Base-by-base conservation (phyloP, 1,284 basidiomycete genomes). In the Nidula niveotomentosa region DNA sequence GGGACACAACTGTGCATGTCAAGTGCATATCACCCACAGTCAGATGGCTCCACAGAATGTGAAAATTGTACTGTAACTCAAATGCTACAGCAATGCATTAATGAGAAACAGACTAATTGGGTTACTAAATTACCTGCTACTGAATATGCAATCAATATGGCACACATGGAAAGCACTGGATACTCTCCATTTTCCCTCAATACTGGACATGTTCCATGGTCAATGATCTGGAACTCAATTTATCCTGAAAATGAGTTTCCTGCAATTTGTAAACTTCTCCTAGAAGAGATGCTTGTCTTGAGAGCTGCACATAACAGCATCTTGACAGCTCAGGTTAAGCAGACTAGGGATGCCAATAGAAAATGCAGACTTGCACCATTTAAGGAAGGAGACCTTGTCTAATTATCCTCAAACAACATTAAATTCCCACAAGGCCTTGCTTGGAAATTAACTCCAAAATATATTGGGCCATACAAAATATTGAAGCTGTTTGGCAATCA, bases 21-120 rank as follows among this genome's bases (percentile, higher is more conserved):
- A 0, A 74, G 72, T 1, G 60, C 74, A 0, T 81, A 73, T 49
- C 77, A 81, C 49, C 78, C 77, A n/a, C n/a, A 81, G 53, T 74
- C 69, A 0, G 76, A 79, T 54, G 75, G 76, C 0, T 58, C 68
- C 0, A 76, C 73, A 0, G 75, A 78, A 58, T 63, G 69, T 0
- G 72, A 71, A 0, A 78, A 77, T 52, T 56, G 67, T 1, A 76
- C 71, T 0, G 57, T 77, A 1, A 70, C 62, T 1, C 72, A 76
- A 44, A 75, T 76, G 68, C 50, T 79, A 2, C 49, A 74, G 0
- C 65, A 69, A 36, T 72, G 66, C 34, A 60, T 78, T 0, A 17
- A 33, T 0, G 53, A 57, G 0, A 63, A 69, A 9, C 76, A 78
- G 52, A 67, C 58, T 18, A 69, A 77, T 53, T 78, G 75, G 75